These are phyloP conservation scores for Tubosaeta sp. DNA, from an alignment of 768 basidiomycete genomes.

Conservation along the genomic window DNA sequence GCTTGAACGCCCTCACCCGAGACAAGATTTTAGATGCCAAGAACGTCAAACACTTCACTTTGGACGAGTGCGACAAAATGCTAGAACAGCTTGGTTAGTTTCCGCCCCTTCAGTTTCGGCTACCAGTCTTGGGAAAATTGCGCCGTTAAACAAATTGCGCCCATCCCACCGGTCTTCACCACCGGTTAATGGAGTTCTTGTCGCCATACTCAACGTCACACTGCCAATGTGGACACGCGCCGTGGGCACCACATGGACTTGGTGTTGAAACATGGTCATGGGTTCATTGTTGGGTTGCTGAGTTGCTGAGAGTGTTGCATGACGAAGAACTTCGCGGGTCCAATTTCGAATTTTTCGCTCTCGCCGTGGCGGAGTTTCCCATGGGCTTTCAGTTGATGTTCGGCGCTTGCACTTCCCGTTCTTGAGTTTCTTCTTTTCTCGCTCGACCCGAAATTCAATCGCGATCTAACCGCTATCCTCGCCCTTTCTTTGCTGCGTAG, in stretches of 20 bases:
- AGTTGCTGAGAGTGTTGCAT: constrained; percentile 33
- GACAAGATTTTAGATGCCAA: constrained; percentile 95
- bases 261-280: constrained; percentile 37
- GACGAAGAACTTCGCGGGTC: constrained; percentile 35
- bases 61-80: constrained; percentile 99
- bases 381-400: constrained; percentile 11
- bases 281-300: constrained; percentile 33
- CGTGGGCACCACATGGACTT: constrained; percentile 36
- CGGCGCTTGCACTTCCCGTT: constrained; percentile 25
- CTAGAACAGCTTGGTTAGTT: constrained; percentile 99
- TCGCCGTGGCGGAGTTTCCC: constrained; percentile 22
- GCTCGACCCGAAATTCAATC: constrained; percentile 45
- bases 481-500: constrained; percentile 57
- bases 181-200: constrained; percentile 33
- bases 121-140: constrained; percentile 36
- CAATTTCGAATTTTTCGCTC: constrained; percentile 32
- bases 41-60: constrained; percentile 97
- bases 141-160: constrained; percentile 49
- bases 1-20: constrained; percentile 90
- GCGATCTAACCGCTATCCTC: constrained; percentile 61
- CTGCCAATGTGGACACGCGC: constrained; percentile 39
- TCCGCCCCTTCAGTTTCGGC: constrained; percentile 62
- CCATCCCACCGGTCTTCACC: constrained; percentile 31
- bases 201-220: constrained; percentile 35
- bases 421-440: constrained; percentile 50